A percentile compares a stretch with the other conserved stretches of the same genome.
These are phyloP conservation scores for Pelomyxa schiedti DNA, from an alignment of 78 protist species.

Conservation along the genomic window DNA sequence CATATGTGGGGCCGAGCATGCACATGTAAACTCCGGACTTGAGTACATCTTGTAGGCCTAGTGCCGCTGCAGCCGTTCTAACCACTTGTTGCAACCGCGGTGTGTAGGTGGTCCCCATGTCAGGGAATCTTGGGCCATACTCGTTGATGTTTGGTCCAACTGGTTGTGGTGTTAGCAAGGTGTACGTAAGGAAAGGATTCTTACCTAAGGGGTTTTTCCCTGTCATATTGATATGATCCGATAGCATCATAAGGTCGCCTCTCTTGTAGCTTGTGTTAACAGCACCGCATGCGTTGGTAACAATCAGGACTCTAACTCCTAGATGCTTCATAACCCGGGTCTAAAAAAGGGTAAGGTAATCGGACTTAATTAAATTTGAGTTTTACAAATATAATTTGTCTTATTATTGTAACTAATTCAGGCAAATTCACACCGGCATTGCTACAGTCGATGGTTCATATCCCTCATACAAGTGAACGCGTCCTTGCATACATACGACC, in stretches of 20 bases:
- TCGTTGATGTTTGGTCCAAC: slow-evolving; percentile 8
- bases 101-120: background rate
- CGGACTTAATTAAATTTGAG: background rate
- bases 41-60: background rate
- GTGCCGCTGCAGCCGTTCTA: background rate
- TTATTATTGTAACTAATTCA: no score
- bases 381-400: no score
- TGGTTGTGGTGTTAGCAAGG: no score
- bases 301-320: slow-evolving; percentile 9
- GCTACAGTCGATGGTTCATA: no score
- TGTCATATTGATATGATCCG: slow-evolving; percentile 25
- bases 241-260: slow-evolving; percentile 21
- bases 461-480: slow-evolving; percentile 38
- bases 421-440: no score
- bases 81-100: background rate
- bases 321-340: background rate
- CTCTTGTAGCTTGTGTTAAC: background rate
- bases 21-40: slow-evolving; percentile 17
- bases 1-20: slow-evolving; percentile 17
- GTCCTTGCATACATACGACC: slow-evolving; percentile 13
- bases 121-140: slow-evolving; percentile 5
- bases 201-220: slow-evolving; percentile 22
- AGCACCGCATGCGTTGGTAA: slow-evolving; percentile 30
- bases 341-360: background rate
- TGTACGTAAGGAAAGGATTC: no score